Base-by-base conservation (phyloP, 345 rosid species). In the Ailanthus altissimus region DNA sequence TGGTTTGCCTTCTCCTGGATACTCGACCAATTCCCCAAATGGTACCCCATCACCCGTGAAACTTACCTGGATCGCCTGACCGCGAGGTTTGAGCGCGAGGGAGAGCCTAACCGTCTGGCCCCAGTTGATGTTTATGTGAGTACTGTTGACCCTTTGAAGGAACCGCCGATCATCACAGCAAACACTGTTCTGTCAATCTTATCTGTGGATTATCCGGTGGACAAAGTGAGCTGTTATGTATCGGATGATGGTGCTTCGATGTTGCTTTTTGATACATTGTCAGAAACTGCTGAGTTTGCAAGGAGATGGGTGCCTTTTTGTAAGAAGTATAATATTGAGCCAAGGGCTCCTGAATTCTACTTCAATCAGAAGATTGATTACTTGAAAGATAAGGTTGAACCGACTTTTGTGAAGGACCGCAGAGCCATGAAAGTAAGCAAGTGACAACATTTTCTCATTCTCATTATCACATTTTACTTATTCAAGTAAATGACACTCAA, bases 1-100 rank as follows among this genome's bases (percentile, higher is more conserved):
- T 96, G 99, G 99, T 96, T 93, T 65, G 99, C 94, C 0, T 79
- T 93, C 60, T 96, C 98, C 46, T 96, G 99, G 99, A 96, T 96
- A 15, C 98, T 96, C 2, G 98, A 96, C 23, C 99, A 96, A 89
- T 96, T 96, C 81, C 98, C 98, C 5, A 96, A 96, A 88, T 96
- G 99, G 99, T 82, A 82, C 62, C 99, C 98, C 0, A 92, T 96
- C 26, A 91, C 87, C 40, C 90, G 98, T 1, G 97, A 96, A 81
- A 93, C 99, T 23, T 96, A 96, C 75, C 85, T 96, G 49, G 98
- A 93, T 72, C 91, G 98, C 75, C 90, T 96, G 57, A 89, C 99
- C 7, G 42, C 90, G 85, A 89, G 97, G 83, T 96, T 87, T 46
- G 98, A 96, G 83, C 79, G 93, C 5, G 99, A 93, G 65, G 97